Percentiles rank a stretch among this genome's conserved stretches.
These are phyloP conservation scores for Fusarium sp. DNA, from an alignment of 2,329 filamentous ascomycete genomes.

Conservation along the genomic window DNA sequence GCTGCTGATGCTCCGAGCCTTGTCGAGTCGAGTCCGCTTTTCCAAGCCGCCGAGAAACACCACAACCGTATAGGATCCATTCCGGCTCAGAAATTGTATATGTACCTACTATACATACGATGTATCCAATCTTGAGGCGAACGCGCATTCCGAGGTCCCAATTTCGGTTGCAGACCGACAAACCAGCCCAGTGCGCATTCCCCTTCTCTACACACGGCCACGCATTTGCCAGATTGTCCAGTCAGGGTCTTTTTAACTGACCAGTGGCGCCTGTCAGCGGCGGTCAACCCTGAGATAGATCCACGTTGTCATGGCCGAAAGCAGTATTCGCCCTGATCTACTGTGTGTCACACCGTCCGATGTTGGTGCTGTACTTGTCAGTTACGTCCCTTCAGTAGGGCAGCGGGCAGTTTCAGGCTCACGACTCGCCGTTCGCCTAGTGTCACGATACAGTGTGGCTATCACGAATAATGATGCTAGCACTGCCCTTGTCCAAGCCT, in stretches of 20 bases:
- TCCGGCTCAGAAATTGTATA: constrained; percentile 23
- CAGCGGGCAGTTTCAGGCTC: constrained; percentile 9
- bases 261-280: constrained; percentile 45
- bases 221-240: constrained; percentile 16
- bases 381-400: not conserved
- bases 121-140: constrained; percentile 24
- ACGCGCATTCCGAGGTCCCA: constrained; percentile 37
- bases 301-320: constrained; percentile 43
- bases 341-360: constrained; percentile 43
- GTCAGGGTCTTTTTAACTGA: constrained; percentile 35
- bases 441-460: constrained; percentile 8
- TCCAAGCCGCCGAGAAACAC: constrained; percentile 18
- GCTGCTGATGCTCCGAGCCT: constrained; percentile 34
- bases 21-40: constrained; percentile 34
- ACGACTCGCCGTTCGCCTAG: constrained; percentile 21
- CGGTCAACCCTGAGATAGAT: constrained; percentile 30
- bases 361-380: not conserved
- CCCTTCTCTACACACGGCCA: constrained; percentile 31
- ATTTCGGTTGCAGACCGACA: constrained; percentile 45
- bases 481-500: constrained; percentile 30
- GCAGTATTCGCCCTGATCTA: constrained; percentile 24
- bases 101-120: constrained; percentile 8
- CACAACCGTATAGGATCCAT: constrained; percentile 41
- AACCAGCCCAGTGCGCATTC: constrained; percentile 18
- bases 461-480: constrained; percentile 2